These are phyloP conservation scores for Trametes coccinea DNA, from an alignment of 768 basidiomycete genomes.

Conservation along the genomic window DNA sequence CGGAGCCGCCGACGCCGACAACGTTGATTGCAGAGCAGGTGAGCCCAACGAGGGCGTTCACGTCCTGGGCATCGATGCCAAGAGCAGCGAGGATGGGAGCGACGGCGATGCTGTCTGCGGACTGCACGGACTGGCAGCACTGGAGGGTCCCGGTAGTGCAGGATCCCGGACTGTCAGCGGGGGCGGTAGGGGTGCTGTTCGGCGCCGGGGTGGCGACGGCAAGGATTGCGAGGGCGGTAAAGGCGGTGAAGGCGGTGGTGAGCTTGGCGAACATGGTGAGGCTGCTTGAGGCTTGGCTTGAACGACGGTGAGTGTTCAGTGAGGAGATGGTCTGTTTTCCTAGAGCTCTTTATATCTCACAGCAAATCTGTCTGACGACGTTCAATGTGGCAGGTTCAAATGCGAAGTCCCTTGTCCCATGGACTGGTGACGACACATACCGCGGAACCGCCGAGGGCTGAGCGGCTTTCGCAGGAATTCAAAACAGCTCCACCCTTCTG, in stretches of 20 bases:
- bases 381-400: not conserved
- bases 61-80: slow-evolving; percentile 21
- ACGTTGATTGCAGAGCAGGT: slow-evolving; percentile 17
- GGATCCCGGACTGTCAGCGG: not conserved
- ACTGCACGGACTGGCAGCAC: slow-evolving; percentile 5
- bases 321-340: not conserved
- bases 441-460: too few species aligned
- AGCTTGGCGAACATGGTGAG: slow-evolving; percentile 3
- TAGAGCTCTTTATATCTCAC: not conserved
- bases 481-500: too few species aligned
- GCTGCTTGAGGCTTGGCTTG: not conserved
- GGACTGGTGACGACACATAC: too few species aligned
- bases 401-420: too few species aligned
- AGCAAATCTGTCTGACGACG: not conserved
- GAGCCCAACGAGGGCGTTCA: slow-evolving; percentile 20
- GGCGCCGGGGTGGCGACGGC: slow-evolving; percentile 13
- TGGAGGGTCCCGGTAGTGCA: slow-evolving; percentile 5
- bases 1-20: slow-evolving; percentile 9
- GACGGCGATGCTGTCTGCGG: slow-evolving; percentile 4
- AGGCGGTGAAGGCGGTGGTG: not conserved
- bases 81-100: slow-evolving; percentile 13
- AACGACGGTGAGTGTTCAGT: not conserved
- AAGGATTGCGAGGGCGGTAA: slow-evolving; percentile 12
- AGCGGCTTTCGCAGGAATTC: too few species aligned
- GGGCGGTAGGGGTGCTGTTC: not conserved